Base-by-base conservation (phyloP, 139 green algal species). In the Raphidocelis subcapitata region DNA sequence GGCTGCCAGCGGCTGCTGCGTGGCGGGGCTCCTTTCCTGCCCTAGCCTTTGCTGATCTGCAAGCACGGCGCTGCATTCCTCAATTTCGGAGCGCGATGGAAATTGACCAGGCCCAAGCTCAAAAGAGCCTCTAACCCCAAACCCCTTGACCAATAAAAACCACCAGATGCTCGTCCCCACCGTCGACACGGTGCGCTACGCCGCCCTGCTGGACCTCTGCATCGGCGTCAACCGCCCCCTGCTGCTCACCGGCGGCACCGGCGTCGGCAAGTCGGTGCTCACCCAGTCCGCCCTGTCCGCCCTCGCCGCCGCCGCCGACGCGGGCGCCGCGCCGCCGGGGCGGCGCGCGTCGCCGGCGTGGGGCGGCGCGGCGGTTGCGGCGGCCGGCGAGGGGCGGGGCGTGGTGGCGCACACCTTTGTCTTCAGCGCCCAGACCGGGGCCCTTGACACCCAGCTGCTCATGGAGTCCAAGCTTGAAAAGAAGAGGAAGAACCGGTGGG, bases 401-500 rank as follows among this genome's bases (percentile, higher is more conserved):
- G 31, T 93, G 4, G 65, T 95, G 31, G 82, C 87, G 1, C 80
- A 90, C 81, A 91, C 76, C 60, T 82, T 94, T 67, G 93, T 92
- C 82, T 95, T 97, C 84, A 86, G 69, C 29, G 92, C 90, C 37
- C 92, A 95, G 83, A 97, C 92, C 3, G 73, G 82, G 62, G 81
- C 87, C 5, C 73, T 85, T 4, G 89, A 92, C 20, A 67, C 79
- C 49, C 84, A 95, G 81, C 81, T 90, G 57, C 88, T 89, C 18
- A 92, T 96, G 63, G 91, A 96, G 79, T 86, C 86, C 65, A 86
- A 85, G 77, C 77, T 96, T 75, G 91, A 94, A 75, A 96, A 94
- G 83, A 85, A 90, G 24, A 88, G 82, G 62, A 94, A 95, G 81
- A 90, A 84, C 44, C 86, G 92, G 65, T 94, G 87, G 67, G 91